Conservation (phyloP, 345 rosid species). For the Microcos paniculata region DNA sequence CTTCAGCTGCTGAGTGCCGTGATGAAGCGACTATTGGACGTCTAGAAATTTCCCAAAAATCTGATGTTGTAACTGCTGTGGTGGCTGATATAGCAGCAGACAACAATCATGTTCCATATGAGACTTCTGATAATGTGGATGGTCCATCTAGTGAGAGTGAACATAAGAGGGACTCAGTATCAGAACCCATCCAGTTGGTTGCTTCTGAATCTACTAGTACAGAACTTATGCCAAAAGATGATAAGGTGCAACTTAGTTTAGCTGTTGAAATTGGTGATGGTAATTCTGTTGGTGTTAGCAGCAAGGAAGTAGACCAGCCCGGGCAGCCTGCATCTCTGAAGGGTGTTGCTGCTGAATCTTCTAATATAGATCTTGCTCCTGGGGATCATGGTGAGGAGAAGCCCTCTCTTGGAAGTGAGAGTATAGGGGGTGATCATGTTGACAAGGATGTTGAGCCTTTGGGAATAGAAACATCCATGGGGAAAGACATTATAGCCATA, state of each 20-base stretch:
- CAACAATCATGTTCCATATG: not conserved
- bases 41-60: not conserved
- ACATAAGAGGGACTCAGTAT: slow-evolving; percentile 9
- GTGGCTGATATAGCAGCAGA: slow-evolving; percentile 10
- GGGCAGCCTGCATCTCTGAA: not conserved
- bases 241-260: slow-evolving; percentile 4
- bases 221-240: slow-evolving; percentile 17
- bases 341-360: slow-evolving; percentile 2
- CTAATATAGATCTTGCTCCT: slow-evolving; percentile 1
- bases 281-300: slow-evolving; percentile 9
- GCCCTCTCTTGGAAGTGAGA: slow-evolving; percentile 7
- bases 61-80: slow-evolving; percentile 15
- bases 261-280: slow-evolving; percentile 12
- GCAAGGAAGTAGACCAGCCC: slow-evolving; percentile 15
- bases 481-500: slow-evolving; percentile 15
- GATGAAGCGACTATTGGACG: slow-evolving; percentile 16
- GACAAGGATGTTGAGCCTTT: slow-evolving; percentile 3
- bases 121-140: slow-evolving; percentile 19
- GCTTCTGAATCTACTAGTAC: slow-evolving; percentile 13
- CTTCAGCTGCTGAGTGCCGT: slow-evolving; percentile 5
- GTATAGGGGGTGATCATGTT: slow-evolving; percentile 6
- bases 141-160: slow-evolving; percentile 10
- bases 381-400: slow-evolving; percentile 19
- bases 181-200: slow-evolving; percentile 5
- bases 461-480: slow-evolving; percentile 8